phyloP scores from a whole-genome alignment of 352 stramenopile genomes.

The Globisporangium splendens region DNA sequence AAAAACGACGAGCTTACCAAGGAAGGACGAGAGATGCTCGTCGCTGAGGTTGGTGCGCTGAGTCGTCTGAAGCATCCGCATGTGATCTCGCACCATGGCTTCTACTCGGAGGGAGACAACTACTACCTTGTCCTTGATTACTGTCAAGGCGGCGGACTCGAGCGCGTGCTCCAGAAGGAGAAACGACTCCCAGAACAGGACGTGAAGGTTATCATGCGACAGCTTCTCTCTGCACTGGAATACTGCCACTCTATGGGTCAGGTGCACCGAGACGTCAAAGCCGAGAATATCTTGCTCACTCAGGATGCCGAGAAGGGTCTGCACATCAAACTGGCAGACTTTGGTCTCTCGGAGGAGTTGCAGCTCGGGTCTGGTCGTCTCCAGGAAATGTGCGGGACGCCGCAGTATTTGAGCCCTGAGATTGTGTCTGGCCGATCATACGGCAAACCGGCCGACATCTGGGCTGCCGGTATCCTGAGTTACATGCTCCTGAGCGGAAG shows the following conservation, averaged over 20 bases:
- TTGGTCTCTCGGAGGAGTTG: constrained; percentile 88
- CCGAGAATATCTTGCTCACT: constrained; percentile 84
- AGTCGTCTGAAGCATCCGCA: constrained; percentile 75
- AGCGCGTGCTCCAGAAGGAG: constrained; percentile 62
- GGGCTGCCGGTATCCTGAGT: constrained; percentile 93
- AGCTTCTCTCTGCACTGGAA: constrained; percentile 68
- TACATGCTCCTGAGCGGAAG: constrained; percentile 87
- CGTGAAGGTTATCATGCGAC: constrained; percentile 69
- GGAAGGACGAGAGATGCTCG: constrained; percentile 60
- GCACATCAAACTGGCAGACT: constrained; percentile 89
- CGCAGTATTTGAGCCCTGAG: constrained; percentile 96
- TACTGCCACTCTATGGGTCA: constrained; percentile 89
- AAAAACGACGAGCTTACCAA: constrained; percentile 40
- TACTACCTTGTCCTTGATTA: constrained; percentile 88
- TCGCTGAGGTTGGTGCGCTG: constrained; percentile 64
- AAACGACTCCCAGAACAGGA: constrained; percentile 60
- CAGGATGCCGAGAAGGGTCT: constrained; percentile 53
- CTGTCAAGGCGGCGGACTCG: constrained; percentile 78
- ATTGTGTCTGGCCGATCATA: constrained; percentile 91
- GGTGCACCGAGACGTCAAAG: constrained; percentile 87
- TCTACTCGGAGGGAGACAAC: constrained; percentile 72
- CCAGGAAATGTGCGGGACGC: constrained; percentile 93
- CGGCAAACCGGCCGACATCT: constrained; percentile 92
- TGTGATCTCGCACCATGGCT: constrained; percentile 77
- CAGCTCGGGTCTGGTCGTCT: constrained; percentile 85